phyloP scores from a whole-genome alignment of 176 grass and related monocot species.

The Eragrostis nindensis region DNA sequence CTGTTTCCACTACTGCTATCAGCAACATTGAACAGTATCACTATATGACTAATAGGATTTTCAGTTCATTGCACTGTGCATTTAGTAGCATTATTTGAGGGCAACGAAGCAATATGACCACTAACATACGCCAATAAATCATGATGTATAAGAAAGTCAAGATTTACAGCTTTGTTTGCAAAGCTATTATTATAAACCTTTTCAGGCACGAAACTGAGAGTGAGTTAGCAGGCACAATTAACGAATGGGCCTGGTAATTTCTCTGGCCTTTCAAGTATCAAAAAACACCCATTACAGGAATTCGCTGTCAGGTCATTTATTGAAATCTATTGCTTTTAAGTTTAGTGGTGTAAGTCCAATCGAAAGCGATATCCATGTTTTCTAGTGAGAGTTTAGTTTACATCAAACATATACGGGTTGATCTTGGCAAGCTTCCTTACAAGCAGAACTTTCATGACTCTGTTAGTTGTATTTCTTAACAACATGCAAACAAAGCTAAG shows the following conservation, averaged over 20 bases:
- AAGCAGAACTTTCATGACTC: constrained; percentile 27
- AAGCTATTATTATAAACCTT: neutral
- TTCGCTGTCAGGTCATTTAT: constrained; percentile 6
- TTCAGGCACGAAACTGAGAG: neutral
- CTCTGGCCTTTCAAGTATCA: constrained; percentile 3
- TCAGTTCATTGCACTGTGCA: neutral
- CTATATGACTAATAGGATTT: neutral
- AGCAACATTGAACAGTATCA: neutral
- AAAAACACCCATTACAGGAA: constrained; percentile 30
- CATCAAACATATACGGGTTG: neutral
- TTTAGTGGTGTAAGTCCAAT: constrained; percentile 11
- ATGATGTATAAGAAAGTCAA: neutral
- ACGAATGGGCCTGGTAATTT: neutral
- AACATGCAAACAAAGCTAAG: constrained; percentile 17
- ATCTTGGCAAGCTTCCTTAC: constrained; percentile 30
- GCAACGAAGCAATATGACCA: neutral
- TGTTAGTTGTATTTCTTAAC: constrained; percentile 21
- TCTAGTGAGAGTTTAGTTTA: constrained; percentile 16
- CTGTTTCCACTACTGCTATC: neutral
- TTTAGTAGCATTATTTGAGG: neutral
- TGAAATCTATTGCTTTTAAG: constrained; percentile 27
- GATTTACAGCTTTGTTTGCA: neutral
- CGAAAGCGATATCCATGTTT: constrained; percentile 31
- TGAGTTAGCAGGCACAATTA: neutral
- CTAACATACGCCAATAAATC: neutral